A percentile compares a stretch with the other conserved stretches of the same genome.
Evolutionary conservation across 169 alveolate genomes (phyloP).

Genomic region (Sarcocystis neurona): DNA sequence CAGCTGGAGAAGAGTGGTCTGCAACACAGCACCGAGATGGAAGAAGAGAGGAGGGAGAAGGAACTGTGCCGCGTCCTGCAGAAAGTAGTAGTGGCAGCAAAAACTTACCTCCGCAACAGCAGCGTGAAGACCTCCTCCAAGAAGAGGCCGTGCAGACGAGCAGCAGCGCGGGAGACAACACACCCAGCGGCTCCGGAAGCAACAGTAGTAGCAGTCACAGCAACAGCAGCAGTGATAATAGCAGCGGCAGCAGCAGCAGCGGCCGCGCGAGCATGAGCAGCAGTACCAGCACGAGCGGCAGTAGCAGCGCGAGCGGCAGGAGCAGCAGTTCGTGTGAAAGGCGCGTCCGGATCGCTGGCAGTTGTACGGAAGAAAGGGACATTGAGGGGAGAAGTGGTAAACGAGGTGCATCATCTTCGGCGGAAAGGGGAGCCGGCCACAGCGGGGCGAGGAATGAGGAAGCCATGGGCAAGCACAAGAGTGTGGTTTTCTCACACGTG

Average conservation of each 20-base stretch:
- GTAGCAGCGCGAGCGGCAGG: not conserved
- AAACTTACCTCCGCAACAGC: too few relatives aligned
- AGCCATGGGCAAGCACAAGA: not conserved
- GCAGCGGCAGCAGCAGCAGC: constrained; percentile 2
- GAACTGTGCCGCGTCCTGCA: too few relatives aligned
- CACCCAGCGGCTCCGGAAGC: not conserved
- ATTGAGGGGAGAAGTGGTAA: not conserved
- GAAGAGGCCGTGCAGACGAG: too few relatives aligned
- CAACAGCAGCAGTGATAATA: not conserved
- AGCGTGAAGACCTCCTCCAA: too few relatives aligned
- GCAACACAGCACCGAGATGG: too few relatives aligned
- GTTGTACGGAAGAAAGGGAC: not conserved
- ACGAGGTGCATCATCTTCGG: not conserved
- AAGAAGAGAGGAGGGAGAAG: not conserved
- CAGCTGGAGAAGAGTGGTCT: not conserved
- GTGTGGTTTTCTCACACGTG: not conserved
- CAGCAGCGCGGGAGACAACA: too few relatives aligned
- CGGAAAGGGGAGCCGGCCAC: not conserved
- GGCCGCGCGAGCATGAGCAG: not conserved
- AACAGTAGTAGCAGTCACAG: not conserved
- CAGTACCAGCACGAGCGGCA: too few relatives aligned
- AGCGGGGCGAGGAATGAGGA: not conserved
- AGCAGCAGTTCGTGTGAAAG: not conserved
- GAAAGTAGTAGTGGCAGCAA: too few relatives aligned
- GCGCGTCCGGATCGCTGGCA: not conserved